phyloP scores from a whole-genome alignment of 805 yeast species.

The Myxozyma udenii region DNA sequence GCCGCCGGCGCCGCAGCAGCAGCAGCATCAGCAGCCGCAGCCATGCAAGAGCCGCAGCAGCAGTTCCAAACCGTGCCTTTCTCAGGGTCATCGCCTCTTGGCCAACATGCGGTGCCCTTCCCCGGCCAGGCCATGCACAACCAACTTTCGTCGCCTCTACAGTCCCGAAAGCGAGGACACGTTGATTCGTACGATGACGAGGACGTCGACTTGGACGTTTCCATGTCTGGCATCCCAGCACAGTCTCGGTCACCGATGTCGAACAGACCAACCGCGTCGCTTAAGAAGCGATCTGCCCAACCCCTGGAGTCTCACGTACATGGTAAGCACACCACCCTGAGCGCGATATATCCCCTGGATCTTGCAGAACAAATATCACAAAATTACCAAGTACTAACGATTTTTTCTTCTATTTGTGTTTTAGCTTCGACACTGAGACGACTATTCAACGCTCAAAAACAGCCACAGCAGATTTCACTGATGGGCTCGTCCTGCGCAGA shows the following conservation, averaged over 20 bases:
- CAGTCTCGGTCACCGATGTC: background rate
- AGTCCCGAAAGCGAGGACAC: background rate
- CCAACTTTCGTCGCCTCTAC: background rate
- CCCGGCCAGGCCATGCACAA: background rate
- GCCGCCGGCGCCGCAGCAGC: conserved; percentile 1
- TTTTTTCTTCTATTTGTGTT: background rate
- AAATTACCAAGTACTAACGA: background rate
- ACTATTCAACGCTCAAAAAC: background rate
- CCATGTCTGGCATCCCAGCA: background rate
- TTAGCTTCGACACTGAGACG: conserved; percentile 16
- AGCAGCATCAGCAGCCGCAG: conserved; percentile 3
- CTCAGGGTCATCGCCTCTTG: background rate
- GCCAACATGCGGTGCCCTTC: background rate
- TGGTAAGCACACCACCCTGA: conserved; percentile 1
- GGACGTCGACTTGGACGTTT: background rate
- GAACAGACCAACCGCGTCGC: conserved; percentile 1
- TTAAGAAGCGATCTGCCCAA: conserved; percentile 18
- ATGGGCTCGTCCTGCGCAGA: conserved; percentile 1
- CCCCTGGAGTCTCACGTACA: conserved; percentile 27
- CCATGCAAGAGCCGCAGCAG: background rate
- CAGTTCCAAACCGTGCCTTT: too few species aligned
- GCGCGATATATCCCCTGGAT: too few species aligned
- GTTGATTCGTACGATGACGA: background rate
- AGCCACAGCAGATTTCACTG: conserved; percentile 6
- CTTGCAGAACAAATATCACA: too few species aligned